Evolutionary conservation across 2,329 filamentous ascomycete genomes (phyloP).

Genomic region (Colletotrichum sp.): DNA sequence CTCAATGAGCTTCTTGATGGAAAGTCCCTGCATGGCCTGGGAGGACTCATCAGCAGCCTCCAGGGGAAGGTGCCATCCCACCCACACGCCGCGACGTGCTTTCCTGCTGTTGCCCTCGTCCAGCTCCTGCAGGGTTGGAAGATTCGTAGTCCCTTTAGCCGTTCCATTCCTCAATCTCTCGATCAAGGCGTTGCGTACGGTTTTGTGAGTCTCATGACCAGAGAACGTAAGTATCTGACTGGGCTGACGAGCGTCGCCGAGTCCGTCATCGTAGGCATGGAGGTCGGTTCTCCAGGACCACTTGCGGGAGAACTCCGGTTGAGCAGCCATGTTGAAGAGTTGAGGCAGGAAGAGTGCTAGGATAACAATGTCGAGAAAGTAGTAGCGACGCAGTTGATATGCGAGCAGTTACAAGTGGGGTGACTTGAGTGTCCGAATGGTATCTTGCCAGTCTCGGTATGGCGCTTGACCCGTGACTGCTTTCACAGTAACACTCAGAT

Average conservation of each 20-base stretch:
- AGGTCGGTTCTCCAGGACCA: neutral
- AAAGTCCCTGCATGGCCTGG: too few species aligned
- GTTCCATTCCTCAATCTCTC: too few species aligned
- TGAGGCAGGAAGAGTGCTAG: neutral
- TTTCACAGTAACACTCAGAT: neutral
- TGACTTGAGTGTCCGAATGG: neutral
- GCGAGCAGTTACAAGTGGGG: neutral
- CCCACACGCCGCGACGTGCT: too few species aligned
- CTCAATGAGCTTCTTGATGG: too few species aligned
- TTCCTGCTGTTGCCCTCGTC: too few species aligned
- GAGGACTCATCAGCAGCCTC: too few species aligned
- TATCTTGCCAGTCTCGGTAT: neutral
- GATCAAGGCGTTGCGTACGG: too few species aligned
- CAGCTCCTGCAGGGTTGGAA: too few species aligned
- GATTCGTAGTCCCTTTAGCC: too few species aligned
- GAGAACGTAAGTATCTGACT: neutral
- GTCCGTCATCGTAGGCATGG: neutral
- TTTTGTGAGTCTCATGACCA: too few species aligned
- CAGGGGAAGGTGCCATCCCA: too few species aligned
- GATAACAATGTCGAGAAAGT: neutral
- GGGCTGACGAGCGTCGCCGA: neutral
- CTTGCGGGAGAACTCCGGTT: neutral
- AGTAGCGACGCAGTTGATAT: neutral
- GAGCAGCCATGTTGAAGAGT: neutral
- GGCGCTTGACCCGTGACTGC: neutral